Evolutionary conservation across 495 filamentous ascomycete species (phyloP).

Genomic region (Annulohypoxylon nitens): DNA sequence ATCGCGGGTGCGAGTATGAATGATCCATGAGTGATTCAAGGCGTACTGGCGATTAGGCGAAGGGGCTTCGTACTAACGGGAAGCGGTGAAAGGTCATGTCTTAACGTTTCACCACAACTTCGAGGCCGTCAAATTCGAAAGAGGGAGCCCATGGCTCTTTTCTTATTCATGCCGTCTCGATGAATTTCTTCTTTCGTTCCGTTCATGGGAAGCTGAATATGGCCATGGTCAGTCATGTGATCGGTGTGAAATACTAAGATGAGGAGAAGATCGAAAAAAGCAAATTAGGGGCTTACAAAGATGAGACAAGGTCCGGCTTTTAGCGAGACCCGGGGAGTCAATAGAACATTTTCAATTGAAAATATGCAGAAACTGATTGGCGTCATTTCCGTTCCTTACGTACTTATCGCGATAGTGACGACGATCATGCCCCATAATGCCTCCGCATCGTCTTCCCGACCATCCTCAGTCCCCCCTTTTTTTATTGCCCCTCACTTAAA

Average conservation of each 20-base stretch:
- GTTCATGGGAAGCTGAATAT: background rate
- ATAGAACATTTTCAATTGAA: slow-evolving; percentile 23
- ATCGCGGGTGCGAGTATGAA: background rate
- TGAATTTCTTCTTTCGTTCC: background rate
- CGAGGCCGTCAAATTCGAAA: background rate
- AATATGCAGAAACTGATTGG: slow-evolving; percentile 35
- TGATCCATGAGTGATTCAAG: background rate
- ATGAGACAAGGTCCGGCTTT: background rate
- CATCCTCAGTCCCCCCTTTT: slow-evolving; percentile 4
- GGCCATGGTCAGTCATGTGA: background rate
- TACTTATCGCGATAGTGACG: slow-evolving; percentile 15
- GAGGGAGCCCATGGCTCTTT: background rate
- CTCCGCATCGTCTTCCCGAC: slow-evolving; percentile 20
- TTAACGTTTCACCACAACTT: too few species aligned
- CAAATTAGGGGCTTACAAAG: background rate
- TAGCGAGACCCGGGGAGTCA: background rate
- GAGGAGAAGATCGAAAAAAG: background rate
- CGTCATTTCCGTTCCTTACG: background rate
- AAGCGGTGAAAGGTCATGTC: background rate
- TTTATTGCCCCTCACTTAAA: slow-evolving; percentile 2
- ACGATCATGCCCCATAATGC: background rate
- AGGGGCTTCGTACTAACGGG: background rate
- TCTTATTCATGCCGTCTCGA: background rate
- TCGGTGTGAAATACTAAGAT: background rate
- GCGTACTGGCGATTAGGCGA: background rate